Base-by-base conservation (phyloP, 1,284 basidiomycete species). In the Cryptococcus sp. region DNA sequence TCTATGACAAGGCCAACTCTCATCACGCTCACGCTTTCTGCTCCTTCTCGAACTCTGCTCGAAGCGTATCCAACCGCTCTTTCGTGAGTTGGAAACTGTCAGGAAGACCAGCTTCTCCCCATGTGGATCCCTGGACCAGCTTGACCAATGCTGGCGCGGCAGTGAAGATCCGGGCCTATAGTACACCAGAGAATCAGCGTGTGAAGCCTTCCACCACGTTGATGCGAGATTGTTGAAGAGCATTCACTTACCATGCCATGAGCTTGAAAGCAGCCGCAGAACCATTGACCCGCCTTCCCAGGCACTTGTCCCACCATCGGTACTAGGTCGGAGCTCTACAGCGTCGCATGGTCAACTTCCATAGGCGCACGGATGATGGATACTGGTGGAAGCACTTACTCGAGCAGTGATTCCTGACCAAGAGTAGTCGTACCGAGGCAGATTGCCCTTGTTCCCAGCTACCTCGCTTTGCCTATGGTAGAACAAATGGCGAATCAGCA, bases 351-450 rank as follows among this genome's bases (percentile, higher is more conserved):
- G 53, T 25, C 39, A 25, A 17, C 19, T 25, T 22, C 13, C 5
- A 16, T 52, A 31, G 22, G 39, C 41, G 10, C 20, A 6, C 23
- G 49, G 31, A 5, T 1, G 7, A 17, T 6, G n/a, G 15, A 16
- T 16, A 11, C 8, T 31, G 4, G 47, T 40, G 20, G 8, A 1
- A n/a, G 23, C n/a, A 61, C 59, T 52, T 46, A 68, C 64, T 40
- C 58, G 27, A 15, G 66, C 68, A 20, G 66, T 66, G 60, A 69
- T 71, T 20, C 69, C 69, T 45, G 59, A 61, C 69, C 69, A 71
- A 4, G 60, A 53, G 42, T 67, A 68, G 46, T 66, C 66, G 41
- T 65, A 67, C 15, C 61, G 52, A 2, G 54, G 57, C 20, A 40
- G 23, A 31, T 44, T 54, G 1, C 60, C 55, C 19, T 27, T 45